phyloP scores from a whole-genome alignment of 1,284 basidiomycete species.

The Rhodofomes roseus region DNA sequence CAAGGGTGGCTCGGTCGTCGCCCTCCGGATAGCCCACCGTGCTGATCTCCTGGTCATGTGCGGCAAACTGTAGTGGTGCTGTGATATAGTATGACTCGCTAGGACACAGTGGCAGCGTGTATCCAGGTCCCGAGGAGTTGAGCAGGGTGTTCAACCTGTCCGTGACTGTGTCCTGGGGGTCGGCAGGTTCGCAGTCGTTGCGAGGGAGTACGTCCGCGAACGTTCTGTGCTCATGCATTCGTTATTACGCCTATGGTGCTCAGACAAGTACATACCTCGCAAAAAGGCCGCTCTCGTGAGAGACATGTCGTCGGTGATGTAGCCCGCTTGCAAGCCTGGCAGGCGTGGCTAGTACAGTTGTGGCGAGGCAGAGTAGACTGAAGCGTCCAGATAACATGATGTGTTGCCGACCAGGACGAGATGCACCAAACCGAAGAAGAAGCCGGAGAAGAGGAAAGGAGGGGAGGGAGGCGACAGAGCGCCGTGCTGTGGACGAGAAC shows the following conservation, averaged over 20 bases:
- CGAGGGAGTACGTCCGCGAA: conserved; percentile 14
- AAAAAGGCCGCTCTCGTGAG: not conserved
- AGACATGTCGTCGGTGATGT: conserved; percentile 7
- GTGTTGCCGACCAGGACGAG: conserved; percentile 5
- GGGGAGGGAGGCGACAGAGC: conserved; percentile 3
- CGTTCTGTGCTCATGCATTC: not conserved
- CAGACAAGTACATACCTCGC: conserved; percentile 1
- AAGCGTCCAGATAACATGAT: not conserved
- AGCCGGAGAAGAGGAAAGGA: not conserved
- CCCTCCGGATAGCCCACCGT: conserved; percentile 70
- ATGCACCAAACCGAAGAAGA: not conserved
- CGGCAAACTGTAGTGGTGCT: conserved; percentile 61
- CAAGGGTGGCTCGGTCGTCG: conserved; percentile 47
- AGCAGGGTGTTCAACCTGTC: conserved; percentile 66
- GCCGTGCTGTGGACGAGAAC: not conserved
- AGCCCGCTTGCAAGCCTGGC: conserved; percentile 1
- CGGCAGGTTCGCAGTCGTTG: conserved; percentile 44
- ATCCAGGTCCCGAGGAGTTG: conserved; percentile 61
- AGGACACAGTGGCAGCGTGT: conserved; percentile 63
- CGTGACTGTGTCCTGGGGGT: conserved; percentile 62
- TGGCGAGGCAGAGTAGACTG: conserved; percentile 4
- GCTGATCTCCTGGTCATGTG: conserved; percentile 72
- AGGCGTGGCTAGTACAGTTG: conserved; percentile 5
- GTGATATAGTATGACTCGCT: conserved; percentile 57
- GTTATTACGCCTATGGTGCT: too few relatives aligned